Conservation (phyloP, 495 filamentous ascomycete genomes). For the Annulohypoxylon bovei region DNA sequence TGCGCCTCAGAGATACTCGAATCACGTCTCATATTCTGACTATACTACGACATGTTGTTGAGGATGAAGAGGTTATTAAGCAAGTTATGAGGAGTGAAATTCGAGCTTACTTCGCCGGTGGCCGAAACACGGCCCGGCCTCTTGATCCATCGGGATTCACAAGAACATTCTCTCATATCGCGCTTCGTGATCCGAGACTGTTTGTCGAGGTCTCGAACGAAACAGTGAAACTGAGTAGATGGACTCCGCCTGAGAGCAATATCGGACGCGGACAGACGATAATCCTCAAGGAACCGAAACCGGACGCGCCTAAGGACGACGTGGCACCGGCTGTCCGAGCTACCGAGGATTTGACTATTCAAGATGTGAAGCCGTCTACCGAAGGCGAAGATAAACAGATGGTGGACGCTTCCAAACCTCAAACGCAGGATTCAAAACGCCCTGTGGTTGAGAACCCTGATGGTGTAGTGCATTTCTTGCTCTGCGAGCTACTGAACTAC, state of each 20-base stretch:
- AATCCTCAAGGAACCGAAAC: conserved; percentile 49
- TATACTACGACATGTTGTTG: conserved; percentile 89
- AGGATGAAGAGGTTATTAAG: conserved; percentile 89
- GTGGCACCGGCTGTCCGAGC: conserved; percentile 59
- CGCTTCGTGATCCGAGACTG: conserved; percentile 81
- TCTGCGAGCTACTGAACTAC: conserved; percentile 93
- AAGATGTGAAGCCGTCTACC: conserved; percentile 63
- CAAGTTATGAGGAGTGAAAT: conserved; percentile 96
- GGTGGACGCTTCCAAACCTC: conserved; percentile 67
- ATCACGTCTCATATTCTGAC: conserved; percentile 74
- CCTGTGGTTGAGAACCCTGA: conserved; percentile 93
- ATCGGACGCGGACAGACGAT: conserved; percentile 59
- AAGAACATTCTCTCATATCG: conserved; percentile 81
- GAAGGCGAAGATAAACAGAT: conserved; percentile 64
- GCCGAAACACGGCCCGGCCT: conserved; percentile 66
- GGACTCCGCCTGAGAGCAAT: conserved; percentile 48
- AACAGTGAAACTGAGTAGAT: conserved; percentile 78
- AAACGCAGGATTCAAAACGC: conserved; percentile 72
- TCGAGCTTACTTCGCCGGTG: conserved; percentile 68
- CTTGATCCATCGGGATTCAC: conserved; percentile 78
- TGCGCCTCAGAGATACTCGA: conserved; percentile 74
- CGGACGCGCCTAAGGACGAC: conserved; percentile 49
- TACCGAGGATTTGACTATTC: conserved; percentile 63
- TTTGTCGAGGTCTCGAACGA: conserved; percentile 95
- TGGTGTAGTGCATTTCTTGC: conserved; percentile 93